Evolutionary conservation across 306 rosid species (phyloP), one percentile per base, ranked within the genome.

Genomic region (Quercus mongolica): DNA sequence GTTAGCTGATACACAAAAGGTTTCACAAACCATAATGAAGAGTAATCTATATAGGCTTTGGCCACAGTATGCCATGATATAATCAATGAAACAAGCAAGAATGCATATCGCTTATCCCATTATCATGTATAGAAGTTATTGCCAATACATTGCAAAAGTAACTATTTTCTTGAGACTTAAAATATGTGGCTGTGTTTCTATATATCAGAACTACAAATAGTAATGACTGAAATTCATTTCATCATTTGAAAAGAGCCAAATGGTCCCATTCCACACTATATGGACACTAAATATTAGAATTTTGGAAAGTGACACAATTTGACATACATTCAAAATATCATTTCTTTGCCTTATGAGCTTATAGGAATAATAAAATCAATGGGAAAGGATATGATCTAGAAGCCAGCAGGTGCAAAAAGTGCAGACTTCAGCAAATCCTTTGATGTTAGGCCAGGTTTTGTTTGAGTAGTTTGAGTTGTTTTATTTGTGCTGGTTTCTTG

Each of bases 11-110:
- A 31, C 62, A 74, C 38, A 23, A 55, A 52, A 64, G 64, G 75
- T 81, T 79, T 20, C 51, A 70, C 59, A 78, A 80, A 76, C 44
- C 10, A 71, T 55, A 44, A 68, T 35, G n/a, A 68, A 35, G 4
- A 19, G 25, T 19, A 35, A n/a, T 4, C 19, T 49, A 68, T 4
- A 9, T 33, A 33, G 7, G 4, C 72, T 35, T n/a, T 68, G 35
- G 17, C 6, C 28, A 64, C 2, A 35, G 4, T 35, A 68, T 13
- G 41, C 72, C 51, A 35, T 6, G n/a, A 68, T 68, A 35, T 18
- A 61, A 23, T 10, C 33, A 61, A 23, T 61, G 67, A 61, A 61
- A 61, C 67, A 61, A 61, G 31, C 31, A 5, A 61, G 33, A 23
- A 61, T 25, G 67, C 30, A 21, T 23, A 61, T 61, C 15, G 12